phyloP scores from a whole-genome alignment of 2,329 filamentous ascomycete species.

The Fusarium drepaniforme region DNA sequence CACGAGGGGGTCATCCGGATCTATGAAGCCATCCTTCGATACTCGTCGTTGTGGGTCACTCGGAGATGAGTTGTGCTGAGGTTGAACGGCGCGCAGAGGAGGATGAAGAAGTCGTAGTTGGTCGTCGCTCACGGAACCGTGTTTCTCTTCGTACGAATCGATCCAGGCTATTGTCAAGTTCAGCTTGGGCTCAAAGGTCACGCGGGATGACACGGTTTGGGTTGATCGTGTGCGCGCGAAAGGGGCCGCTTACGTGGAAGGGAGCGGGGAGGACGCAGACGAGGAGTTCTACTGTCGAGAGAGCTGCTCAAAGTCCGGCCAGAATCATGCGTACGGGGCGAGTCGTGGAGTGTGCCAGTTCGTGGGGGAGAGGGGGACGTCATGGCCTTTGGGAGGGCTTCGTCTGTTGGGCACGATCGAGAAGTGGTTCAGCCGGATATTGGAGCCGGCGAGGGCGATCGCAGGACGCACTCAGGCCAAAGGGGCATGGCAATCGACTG shows the following conservation, averaged over 20 bases:
- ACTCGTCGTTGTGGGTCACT: slow-evolving; percentile 55
- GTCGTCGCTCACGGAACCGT: slow-evolving; percentile 53
- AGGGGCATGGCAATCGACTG: slow-evolving; percentile 41
- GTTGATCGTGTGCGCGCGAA: not conserved
- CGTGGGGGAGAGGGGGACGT: slow-evolving; percentile 43
- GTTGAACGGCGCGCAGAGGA: slow-evolving; percentile 53
- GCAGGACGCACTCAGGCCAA: slow-evolving; percentile 36
- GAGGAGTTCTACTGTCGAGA: slow-evolving; percentile 28
- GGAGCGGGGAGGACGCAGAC: slow-evolving; percentile 42
- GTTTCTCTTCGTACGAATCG: slow-evolving; percentile 58
- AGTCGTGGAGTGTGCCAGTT: slow-evolving; percentile 38
- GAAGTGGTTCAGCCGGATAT: slow-evolving; percentile 33
- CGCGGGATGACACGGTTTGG: not conserved
- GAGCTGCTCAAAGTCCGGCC: slow-evolving; percentile 36
- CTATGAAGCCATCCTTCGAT: slow-evolving; percentile 62
- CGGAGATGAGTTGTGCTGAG: slow-evolving; percentile 58
- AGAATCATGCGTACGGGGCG: slow-evolving; percentile 37
- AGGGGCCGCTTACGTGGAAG: slow-evolving; percentile 41
- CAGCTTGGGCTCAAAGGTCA: not conserved
- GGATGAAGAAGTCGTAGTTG: slow-evolving; percentile 55
- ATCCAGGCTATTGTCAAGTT: slow-evolving; percentile 57
- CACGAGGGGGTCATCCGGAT: slow-evolving; percentile 53
- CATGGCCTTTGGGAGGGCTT: slow-evolving; percentile 37
- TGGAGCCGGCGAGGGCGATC: slow-evolving; percentile 39
- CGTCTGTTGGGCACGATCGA: slow-evolving; percentile 16